phyloP scores from a whole-genome alignment of 768 basidiomycete genomes.

The Myochromella boudieri region DNA sequence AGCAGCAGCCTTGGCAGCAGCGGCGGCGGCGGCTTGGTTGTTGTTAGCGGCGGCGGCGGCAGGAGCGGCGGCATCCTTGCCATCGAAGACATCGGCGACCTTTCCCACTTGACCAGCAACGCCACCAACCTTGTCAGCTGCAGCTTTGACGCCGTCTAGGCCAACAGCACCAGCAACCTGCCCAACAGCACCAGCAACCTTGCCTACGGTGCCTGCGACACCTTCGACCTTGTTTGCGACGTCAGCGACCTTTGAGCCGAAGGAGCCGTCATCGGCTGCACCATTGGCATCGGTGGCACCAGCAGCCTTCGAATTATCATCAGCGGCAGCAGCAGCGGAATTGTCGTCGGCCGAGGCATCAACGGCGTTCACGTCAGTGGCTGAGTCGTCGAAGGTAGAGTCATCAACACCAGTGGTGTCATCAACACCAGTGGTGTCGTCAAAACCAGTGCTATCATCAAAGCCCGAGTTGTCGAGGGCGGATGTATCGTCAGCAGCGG shows the following conservation, averaged over 20 bases:
- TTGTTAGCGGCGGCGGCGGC: too few relatives aligned
- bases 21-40: conserved; percentile 21
- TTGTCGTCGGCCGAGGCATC: too few relatives aligned
- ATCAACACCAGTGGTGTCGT: too few relatives aligned
- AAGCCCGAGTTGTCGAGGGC: background rate
- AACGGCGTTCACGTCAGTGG: too few relatives aligned
- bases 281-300: background rate
- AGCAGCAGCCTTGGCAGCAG: conserved; percentile 8
- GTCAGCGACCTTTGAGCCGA: background rate
- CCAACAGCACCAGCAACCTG: conserved; percentile 12
- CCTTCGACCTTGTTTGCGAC: background rate
- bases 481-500: background rate
- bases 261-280: background rate
- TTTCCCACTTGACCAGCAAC: too few relatives aligned
- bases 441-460: conserved; percentile 1
- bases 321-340: background rate
- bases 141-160: conserved; percentile 2
- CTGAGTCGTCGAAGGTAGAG: background rate
- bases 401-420: background rate
- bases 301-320: too few relatives aligned
- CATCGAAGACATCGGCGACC: too few relatives aligned
- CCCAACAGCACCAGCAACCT: conserved; percentile 2
- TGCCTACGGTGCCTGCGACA: conserved; percentile 8
- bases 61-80: too few relatives aligned
- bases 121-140: conserved; percentile 7